A percentile compares a stretch with the other conserved stretches of the same genome.
Evolutionary conservation across 345 rosid species (phyloP).

Genomic region (Boechera retrofracta): DNA sequence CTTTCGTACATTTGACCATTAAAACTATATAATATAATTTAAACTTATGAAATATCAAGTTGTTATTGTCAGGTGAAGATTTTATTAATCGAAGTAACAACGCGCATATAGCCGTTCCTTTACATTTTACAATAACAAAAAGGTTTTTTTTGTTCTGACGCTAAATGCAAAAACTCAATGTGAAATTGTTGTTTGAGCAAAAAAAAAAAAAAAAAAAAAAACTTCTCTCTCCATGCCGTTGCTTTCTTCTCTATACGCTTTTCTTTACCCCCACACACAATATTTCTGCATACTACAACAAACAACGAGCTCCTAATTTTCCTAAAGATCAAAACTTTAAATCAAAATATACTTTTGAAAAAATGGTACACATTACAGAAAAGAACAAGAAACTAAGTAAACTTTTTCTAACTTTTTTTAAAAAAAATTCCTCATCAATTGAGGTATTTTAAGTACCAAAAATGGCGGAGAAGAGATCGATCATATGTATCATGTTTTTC

Average conservation of each 20-base stretch:
- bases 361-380: background rate
- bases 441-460: constrained; percentile 33
- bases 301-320: constrained; percentile 11
- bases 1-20: background rate
- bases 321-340: constrained; percentile 33
- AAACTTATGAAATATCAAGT: background rate
- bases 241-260: constrained; percentile 28
- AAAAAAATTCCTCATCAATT: background rate
- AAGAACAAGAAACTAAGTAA: background rate
- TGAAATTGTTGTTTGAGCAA: too few species aligned
- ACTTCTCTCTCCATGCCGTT: constrained; percentile 33
- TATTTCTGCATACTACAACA: constrained; percentile 13
- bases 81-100: too few species aligned
- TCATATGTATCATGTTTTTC: constrained; percentile 23
- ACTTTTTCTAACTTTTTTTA: background rate
- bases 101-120: too few species aligned
- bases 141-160: constrained; percentile 31
- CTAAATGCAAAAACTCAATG: constrained; percentile 22
- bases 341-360: constrained; percentile 5
- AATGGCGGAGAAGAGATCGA: constrained; percentile 39
- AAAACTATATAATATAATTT: too few species aligned
- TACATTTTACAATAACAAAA: constrained; percentile 3
- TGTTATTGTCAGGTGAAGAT: background rate
- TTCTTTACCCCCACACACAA: constrained; percentile 18
- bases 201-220: too few species aligned